Evolutionary conservation across 176 grass and related monocot genomes (phyloP).

Genomic region (Poa annua): DNA sequence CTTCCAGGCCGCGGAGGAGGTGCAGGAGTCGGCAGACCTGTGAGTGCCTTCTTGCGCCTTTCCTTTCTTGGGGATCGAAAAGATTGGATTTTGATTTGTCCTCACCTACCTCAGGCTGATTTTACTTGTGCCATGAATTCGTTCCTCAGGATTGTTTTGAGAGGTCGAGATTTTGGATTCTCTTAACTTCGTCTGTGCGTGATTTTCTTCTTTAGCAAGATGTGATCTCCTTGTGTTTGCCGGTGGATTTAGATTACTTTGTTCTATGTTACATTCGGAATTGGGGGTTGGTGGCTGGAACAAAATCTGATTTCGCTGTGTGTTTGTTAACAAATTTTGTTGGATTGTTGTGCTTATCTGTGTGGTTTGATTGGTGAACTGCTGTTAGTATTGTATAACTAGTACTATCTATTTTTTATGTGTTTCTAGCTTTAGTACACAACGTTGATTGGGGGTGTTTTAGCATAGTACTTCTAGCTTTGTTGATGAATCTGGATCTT

Average conservation of each 20-base stretch:
- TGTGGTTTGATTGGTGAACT: slow-evolving; percentile 28
- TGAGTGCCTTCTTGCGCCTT: slow-evolving; percentile 45
- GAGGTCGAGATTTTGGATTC: background rate
- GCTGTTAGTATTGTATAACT: background rate
- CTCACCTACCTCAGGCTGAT: background rate
- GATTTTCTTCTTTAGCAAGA: background rate
- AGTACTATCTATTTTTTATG: background rate
- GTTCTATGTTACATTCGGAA: background rate
- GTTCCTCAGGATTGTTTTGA: background rate
- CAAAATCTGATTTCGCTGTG: background rate
- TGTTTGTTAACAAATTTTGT: background rate
- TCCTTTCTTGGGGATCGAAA: background rate
- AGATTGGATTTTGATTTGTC: slow-evolving; percentile 18
- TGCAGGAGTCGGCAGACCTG: slow-evolving; percentile 84
- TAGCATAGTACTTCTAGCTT: background rate
- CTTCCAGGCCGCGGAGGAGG: slow-evolving; percentile 83
- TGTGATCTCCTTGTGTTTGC: background rate
- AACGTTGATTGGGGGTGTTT: slow-evolving; percentile 2
- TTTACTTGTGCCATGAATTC: background rate
- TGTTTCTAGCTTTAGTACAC: slow-evolving; percentile 12
- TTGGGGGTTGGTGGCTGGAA: background rate
- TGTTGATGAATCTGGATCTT: slow-evolving; percentile 29
- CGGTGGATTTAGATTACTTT: background rate
- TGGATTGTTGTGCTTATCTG: background rate
- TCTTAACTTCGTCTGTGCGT: background rate